Conservation (phyloP, 192 early-diverging fungal genomes). For the Coemansia umbellata region DNA sequence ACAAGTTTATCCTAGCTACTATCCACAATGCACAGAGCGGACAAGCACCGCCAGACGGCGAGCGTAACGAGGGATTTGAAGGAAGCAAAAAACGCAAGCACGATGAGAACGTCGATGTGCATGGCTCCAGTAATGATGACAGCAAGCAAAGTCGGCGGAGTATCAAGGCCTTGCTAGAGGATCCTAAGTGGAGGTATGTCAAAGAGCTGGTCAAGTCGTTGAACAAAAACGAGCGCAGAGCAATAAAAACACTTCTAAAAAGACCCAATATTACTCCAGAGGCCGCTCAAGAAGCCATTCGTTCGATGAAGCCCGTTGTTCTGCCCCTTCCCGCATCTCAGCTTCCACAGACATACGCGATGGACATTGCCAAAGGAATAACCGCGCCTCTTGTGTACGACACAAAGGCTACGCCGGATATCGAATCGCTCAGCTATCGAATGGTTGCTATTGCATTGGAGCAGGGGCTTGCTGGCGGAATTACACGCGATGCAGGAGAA, state of each 20-base stretch:
- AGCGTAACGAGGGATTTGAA: conserved; percentile 56
- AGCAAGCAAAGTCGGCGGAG: conserved; percentile 46
- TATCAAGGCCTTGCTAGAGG: conserved; percentile 52
- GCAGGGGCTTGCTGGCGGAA: conserved; percentile 63
- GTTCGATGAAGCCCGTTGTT: conserved; percentile 47
- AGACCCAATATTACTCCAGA: conserved; percentile 38
- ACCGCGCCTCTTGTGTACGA: conserved; percentile 65
- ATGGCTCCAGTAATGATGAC: background rate
- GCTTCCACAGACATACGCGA: conserved; percentile 51
- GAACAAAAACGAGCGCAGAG: conserved; percentile 62
- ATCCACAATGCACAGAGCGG: conserved; percentile 73
- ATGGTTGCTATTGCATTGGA: conserved; percentile 68
- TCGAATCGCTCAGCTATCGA: conserved; percentile 59
- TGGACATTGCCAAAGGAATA: conserved; percentile 65
- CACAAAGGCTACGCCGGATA: conserved; percentile 61
- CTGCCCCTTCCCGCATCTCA: conserved; percentile 50
- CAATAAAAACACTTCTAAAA: conserved; percentile 61
- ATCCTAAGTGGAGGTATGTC: conserved; percentile 54
- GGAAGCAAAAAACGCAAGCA: conserved; percentile 26
- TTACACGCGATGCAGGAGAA: conserved; percentile 58
- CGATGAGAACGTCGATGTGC: conserved; percentile 6
- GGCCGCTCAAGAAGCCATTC: conserved; percentile 27
- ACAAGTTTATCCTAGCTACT: conserved; percentile 72
- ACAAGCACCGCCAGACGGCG: conserved; percentile 59
- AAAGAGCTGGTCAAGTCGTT: conserved; percentile 69